Conservation (phyloP, 441 rosid species). For the Flueggea neowawraea region DNA sequence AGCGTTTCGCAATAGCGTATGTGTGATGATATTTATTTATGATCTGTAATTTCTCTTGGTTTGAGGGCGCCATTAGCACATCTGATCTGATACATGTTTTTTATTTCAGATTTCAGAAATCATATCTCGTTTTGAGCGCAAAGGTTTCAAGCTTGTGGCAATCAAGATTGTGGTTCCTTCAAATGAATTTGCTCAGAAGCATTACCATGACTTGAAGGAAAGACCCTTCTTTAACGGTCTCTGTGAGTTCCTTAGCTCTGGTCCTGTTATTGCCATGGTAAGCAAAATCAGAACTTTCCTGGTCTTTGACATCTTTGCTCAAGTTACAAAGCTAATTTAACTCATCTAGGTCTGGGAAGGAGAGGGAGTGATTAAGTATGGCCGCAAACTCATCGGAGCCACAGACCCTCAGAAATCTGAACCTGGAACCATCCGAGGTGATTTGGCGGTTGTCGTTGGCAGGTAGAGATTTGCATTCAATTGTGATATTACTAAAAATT, state of each 20-base stretch:
- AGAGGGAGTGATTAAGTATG: constrained; percentile 89
- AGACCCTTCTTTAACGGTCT: constrained; percentile 94
- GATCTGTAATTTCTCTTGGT: no score
- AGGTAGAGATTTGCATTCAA: constrained; percentile 38
- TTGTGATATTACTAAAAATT: no score
- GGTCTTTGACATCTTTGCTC: background rate
- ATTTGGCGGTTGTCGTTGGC: constrained; percentile 91
- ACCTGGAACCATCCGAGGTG: constrained; percentile 97
- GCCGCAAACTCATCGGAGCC: constrained; percentile 94
- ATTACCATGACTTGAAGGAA: constrained; percentile 89
- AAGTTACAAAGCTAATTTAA: constrained; percentile 8
- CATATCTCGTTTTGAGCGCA: constrained; percentile 89
- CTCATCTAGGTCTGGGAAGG: constrained; percentile 93
- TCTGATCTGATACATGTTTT: constrained; percentile 1
- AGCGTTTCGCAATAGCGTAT: no score
- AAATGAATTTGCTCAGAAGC: constrained; percentile 81
- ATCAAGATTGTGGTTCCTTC: constrained; percentile 78
- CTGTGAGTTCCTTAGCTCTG: constrained; percentile 97
- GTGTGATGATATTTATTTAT: no score
- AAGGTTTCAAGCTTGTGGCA: constrained; percentile 95
- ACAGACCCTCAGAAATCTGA: constrained; percentile 98
- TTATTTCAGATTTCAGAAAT: constrained; percentile 75
- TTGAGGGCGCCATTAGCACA: background rate
- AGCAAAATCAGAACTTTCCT: constrained; percentile 14
- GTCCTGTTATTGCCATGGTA: constrained; percentile 97